phyloP scores from a whole-genome alignment of 2,329 filamentous ascomycete genomes.

The Alternaria angustiovoidea region DNA sequence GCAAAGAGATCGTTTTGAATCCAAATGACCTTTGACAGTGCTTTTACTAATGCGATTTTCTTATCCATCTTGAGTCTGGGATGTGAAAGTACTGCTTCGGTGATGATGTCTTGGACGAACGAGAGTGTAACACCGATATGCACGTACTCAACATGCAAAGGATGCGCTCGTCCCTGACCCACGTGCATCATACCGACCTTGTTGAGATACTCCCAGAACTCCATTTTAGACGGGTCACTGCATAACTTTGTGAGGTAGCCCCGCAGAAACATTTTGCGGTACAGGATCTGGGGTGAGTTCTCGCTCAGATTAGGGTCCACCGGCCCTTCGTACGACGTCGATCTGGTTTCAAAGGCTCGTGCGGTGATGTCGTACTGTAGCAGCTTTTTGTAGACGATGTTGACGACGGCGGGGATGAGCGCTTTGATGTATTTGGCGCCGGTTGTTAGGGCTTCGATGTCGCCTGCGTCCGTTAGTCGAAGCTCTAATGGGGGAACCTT shows the following conservation, averaged over 20 bases:
- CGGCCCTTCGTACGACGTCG: slow-evolving; percentile 71
- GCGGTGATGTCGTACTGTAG: slow-evolving; percentile 84
- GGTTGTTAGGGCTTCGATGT: slow-evolving; percentile 73
- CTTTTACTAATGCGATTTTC: slow-evolving; percentile 78
- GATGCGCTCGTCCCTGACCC: slow-evolving; percentile 74
- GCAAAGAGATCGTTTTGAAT: slow-evolving; percentile 88
- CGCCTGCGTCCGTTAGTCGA: slow-evolving; percentile 53
- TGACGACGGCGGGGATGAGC: slow-evolving; percentile 83
- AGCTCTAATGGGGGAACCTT: no score
- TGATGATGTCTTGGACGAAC: slow-evolving; percentile 80
- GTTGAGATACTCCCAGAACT: slow-evolving; percentile 85
- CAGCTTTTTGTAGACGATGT: slow-evolving; percentile 84
- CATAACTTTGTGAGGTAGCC: slow-evolving; percentile 79
- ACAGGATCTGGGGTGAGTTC: slow-evolving; percentile 75
- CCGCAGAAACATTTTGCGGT: slow-evolving; percentile 79
- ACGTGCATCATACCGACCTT: slow-evolving; percentile 88
- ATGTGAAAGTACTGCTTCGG: slow-evolving; percentile 76
- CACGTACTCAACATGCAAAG: slow-evolving; percentile 81
- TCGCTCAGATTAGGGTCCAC: slow-evolving; percentile 71
- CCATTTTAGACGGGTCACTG: slow-evolving; percentile 75
- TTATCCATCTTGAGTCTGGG: slow-evolving; percentile 70
- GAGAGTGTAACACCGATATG: slow-evolving; percentile 77
- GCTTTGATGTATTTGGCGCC: slow-evolving; percentile 80
- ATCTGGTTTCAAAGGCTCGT: slow-evolving; percentile 71
- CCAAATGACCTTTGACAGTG: slow-evolving; percentile 83